Percentiles rank a stretch among this genome's conserved stretches.
phyloP scores from a whole-genome alignment of 306 rosid species.

The Calophaca sinica region DNA sequence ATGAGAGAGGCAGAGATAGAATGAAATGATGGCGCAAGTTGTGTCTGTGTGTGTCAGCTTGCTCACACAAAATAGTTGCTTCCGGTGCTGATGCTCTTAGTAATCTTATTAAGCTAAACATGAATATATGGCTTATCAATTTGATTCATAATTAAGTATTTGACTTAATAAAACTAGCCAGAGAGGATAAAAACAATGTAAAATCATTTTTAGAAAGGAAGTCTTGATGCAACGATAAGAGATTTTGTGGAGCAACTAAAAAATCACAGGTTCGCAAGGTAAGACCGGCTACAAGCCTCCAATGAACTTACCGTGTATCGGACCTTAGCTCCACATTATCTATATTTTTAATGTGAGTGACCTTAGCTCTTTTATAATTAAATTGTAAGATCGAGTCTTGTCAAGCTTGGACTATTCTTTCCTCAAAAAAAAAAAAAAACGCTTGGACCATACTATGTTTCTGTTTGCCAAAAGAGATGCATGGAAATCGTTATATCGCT shows the following conservation, averaged over 20 bases:
- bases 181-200: neutral
- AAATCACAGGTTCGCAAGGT: no score
- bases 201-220: neutral
- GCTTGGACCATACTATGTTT: neutral
- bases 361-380: no score
- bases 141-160: neutral
- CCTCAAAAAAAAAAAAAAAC: no score
- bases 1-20: no score
- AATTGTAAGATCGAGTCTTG: neutral
- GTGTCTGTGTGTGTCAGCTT: no score
- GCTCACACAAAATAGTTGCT: no score
- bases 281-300: no score
- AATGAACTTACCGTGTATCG: no score
- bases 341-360: no score
- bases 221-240: neutral
- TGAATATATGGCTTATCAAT: neutral
- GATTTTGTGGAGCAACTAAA: no score
- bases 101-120: neutral
- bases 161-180: neutral
- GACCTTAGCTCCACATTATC: neutral
- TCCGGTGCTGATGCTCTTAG: no score
- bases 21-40: no score
- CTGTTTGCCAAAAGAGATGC: neutral
- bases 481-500: constrained; percentile 31
- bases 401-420: neutral